Conservation (phyloP, 345 rosid genomes). For the Hypericum androsaemum region DNA sequence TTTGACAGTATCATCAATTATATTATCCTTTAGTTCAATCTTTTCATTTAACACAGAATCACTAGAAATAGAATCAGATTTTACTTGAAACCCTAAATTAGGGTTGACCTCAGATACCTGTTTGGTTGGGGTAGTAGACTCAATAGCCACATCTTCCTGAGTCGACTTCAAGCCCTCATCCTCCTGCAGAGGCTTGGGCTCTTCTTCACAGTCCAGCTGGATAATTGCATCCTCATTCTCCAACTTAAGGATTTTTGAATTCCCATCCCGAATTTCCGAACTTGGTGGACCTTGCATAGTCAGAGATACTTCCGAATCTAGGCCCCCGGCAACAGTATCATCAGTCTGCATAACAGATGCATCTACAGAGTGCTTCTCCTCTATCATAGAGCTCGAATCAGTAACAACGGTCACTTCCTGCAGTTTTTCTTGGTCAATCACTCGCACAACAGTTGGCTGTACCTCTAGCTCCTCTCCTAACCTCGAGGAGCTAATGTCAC, state of each 20-base stretch:
- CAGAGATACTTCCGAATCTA: too few species aligned
- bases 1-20: conserved; percentile 94
- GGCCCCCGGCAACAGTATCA: too few species aligned
- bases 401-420: too few species aligned
- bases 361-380: too few species aligned
- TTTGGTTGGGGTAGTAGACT: conserved; percentile 49
- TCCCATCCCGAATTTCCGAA: conserved; percentile 24
- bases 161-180: conserved; percentile 35
- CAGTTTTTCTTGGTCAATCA: too few species aligned
- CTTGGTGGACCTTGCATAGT: too few species aligned
- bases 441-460: conserved; percentile 6
- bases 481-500: conserved; percentile 12
- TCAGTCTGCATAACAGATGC: too few species aligned
- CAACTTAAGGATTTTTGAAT: conserved; percentile 17
- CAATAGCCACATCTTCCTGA: conserved; percentile 38
- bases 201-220: conserved; percentile 33
- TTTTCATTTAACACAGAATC: conserved; percentile 96
- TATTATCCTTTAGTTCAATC: conserved; percentile 89
- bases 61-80: conserved; percentile 97
- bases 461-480: conserved; percentile 19
- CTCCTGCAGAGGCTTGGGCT: conserved; percentile 29
- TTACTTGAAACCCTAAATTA: conserved; percentile 89
- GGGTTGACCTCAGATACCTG: conserved; percentile 99
- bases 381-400: too few species aligned
- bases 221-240: conserved; percentile 24